Evolutionary conservation across 257 asterid species (phyloP), one percentile per base, ranked within the genome.

Genomic region (Solanum arcanum): DNA sequence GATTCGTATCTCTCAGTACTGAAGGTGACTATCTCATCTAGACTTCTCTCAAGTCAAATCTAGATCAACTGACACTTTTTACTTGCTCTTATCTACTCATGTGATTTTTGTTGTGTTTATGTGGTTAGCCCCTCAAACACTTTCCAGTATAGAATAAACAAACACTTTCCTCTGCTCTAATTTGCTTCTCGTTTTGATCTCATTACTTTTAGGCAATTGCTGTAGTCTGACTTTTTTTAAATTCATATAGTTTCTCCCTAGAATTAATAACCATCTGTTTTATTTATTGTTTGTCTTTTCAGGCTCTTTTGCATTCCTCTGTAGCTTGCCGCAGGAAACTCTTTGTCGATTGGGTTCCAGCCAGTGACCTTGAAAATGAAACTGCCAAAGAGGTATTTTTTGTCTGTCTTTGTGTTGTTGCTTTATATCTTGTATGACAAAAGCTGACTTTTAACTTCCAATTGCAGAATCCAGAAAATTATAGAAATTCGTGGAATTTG

Each of bases 241-340:
- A 27, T 25, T 25, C 84, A 44, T 78, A 25, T 44, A 9, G 23
- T 78, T 78, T 78, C 41, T 9, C 66, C 41, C 39, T 78, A 27
- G 18, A 46, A 6, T 46, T 78, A 46, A 46, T 78, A 78, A 16
- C 66, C 39, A 29, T 78, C 84, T 25, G 66, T 46, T 78, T 78
- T 6, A 78, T 78, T 46, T 46, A 78, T 78, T 15, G 16, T 46
- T 29, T 46, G 66, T 89, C 49, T 70, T 88, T 90, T 87, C 94
- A 94, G 96, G 96, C 96, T 90, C 98, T 94, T 90, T 88, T 94
- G 93, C 98, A 94, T 90, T 96, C 98, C 86, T 91, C 94, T 78
- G 96, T 94, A 89, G 93, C 94, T 81, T 93, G 94, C 88, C 90
- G 31, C 74, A 91, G 95, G 92, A 93, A 94, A 88, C 92, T 94